Base-by-base conservation (phyloP, 2,329 filamentous ascomycete genomes). In the Neopestalotiopsis rosae region DNA sequence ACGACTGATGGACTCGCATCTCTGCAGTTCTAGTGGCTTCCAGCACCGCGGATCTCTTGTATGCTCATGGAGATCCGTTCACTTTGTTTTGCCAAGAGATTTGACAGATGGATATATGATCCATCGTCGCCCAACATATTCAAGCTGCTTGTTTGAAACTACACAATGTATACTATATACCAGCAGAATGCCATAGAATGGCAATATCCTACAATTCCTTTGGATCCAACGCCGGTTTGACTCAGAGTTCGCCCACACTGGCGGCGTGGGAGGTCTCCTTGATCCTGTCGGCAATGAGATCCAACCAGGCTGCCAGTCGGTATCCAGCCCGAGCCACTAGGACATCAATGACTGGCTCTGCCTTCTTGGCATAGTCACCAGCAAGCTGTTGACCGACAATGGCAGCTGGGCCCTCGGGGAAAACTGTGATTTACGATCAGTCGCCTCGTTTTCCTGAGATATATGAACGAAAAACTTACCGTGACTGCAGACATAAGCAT, bases 241-340 rank as follows among this genome's bases (percentile, higher is more conserved):
- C 24, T 79, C 74, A 82, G 74, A 80, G 76, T 73, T 80, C 77
- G 63, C 76, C 65, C 14, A 24, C 30, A 63, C 49, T 69, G 64
- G 71, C 69, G 68, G 72, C 38, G 68, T 75, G 69, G 58, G 61
- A 59, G 7, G 67, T 67, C 32, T 73, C 72, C 61, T 74, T 73
- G 49, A 78, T 75, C 58, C 71, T 72, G 14, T 83, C 79, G 9
- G 83, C 88, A 74, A 92, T 89, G 73, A 85, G 80, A 75, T 92
- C 90, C 70, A 93, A 80, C 89, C 89, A 93, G 24, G 86, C 86
- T 1, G 88, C 91, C 77, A 94, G 84, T 63, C 92, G 86, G 77
- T 89, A 92, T 12, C 92, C 92, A 4, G 89, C 92, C 71, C 87
- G 88, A 7, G 91, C 91, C 70, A 94, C 84, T 76, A 91, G 88